Conservation (phyloP, 257 asterid genomes). For the Ligustrum vulgare region DNA sequence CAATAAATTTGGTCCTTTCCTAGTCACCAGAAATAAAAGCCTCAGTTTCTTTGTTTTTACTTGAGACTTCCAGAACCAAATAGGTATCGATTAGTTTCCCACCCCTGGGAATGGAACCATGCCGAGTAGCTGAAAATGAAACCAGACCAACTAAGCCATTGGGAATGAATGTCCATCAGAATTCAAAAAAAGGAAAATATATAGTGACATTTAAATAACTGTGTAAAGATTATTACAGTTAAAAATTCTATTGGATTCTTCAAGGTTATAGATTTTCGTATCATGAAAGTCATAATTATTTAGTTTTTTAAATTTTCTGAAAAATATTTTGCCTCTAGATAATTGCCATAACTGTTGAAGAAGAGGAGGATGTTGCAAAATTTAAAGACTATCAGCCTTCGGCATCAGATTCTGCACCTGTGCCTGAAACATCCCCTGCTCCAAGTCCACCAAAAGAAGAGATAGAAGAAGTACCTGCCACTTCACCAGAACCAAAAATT, state of each 20-base stretch:
- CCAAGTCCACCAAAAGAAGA: constrained; percentile 72
- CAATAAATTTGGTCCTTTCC: not conserved
- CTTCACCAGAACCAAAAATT: constrained; percentile 61
- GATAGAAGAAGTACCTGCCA: constrained; percentile 46
- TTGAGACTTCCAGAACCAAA: not conserved
- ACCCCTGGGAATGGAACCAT: not conserved
- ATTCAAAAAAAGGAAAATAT: not conserved
- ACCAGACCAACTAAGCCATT: not conserved
- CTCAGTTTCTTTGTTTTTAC: not conserved
- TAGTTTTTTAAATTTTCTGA: constrained; percentile 25
- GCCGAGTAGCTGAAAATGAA: not conserved
- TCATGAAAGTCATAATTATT: constrained; percentile 1
- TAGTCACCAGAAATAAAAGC: not conserved
- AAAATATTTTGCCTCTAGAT: constrained; percentile 38
- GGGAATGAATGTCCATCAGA: not conserved
- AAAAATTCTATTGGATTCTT: not conserved
- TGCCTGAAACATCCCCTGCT: constrained; percentile 56
- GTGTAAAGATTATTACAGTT: not conserved
- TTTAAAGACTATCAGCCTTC: constrained; percentile 76
- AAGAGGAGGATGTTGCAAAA: constrained; percentile 71
- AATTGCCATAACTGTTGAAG: constrained; percentile 90
- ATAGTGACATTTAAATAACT: not conserved
- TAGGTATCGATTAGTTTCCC: not conserved
- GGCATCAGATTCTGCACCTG: constrained; percentile 63
- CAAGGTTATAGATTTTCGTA: not conserved